Percentiles rank a stretch among this genome's conserved stretches.
phyloP scores from a whole-genome alignment of 495 filamentous ascomycete genomes.

The Umbilicaria muhlenbergii region DNA sequence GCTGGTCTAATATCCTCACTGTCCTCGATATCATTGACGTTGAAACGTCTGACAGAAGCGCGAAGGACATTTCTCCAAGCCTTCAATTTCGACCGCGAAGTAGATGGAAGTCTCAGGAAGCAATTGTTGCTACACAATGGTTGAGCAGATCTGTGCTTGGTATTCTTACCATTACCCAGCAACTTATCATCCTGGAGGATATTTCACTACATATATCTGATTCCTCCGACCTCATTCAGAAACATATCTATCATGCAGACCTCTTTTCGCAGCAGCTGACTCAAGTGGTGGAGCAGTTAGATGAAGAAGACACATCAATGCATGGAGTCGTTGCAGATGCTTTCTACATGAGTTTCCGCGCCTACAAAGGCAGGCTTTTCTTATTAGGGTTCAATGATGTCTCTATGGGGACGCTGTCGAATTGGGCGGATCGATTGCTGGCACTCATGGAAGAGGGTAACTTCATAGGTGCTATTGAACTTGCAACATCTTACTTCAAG shows the following conservation, averaged over 20 bases:
- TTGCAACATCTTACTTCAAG: constrained; percentile 83
- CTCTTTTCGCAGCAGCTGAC: constrained; percentile 74
- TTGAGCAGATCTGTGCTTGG: constrained; percentile 84
- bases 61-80: constrained; percentile 51
- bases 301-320: constrained; percentile 78
- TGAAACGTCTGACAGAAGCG: constrained; percentile 42
- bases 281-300: constrained; percentile 68
- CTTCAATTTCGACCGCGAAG: constrained; percentile 71
- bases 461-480: constrained; percentile 74
- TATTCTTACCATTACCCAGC: constrained; percentile 82
- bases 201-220: constrained; percentile 77
- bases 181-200: constrained; percentile 86
- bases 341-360: constrained; percentile 91
- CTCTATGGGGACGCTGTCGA: constrained; percentile 77
- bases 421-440: constrained; percentile 96
- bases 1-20: constrained; percentile 93
- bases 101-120: constrained; percentile 86
- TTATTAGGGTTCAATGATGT: constrained; percentile 81
- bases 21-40: constrained; percentile 73
- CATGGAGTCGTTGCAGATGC: constrained; percentile 95
- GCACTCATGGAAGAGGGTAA: constrained; percentile 92
- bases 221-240: constrained; percentile 79
- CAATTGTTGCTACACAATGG: constrained; percentile 96
- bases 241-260: constrained; percentile 83
- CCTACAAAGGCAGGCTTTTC: constrained; percentile 89